Evolutionary conservation across 192 early-diverging fungal species (phyloP), one percentile per base, ranked within the genome.

Genomic region (Backusella tuberculispora): DNA sequence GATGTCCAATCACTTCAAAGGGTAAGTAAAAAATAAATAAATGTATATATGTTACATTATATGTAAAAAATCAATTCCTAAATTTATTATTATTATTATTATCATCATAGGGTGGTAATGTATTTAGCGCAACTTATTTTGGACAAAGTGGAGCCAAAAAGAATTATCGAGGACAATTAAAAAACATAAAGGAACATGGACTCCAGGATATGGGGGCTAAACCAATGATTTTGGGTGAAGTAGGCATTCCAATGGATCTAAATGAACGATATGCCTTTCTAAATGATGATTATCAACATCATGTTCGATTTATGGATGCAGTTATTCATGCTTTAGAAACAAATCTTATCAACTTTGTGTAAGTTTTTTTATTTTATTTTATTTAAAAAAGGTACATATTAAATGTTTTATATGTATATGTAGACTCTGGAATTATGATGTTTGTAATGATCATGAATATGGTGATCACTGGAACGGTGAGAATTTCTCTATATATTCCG

Each of bases 381-480:
- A 13, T 24, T n/a, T 46, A 44, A 19, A 41, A 2, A 40, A 19
- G 50, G 3, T 13, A 42, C 19, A 14, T 45, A 7, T 65, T 53
- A n/a, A 29, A 8, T 71, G 63, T 71, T 21, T 34, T 34, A 69
- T 67, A 43, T 29, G 60, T 37, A 26, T 42, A 21, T n/a, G 5
- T 77, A 89, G 88, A 2, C 80, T 95, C 17, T 95, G 94, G 94
- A 95, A 95, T 76, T 95, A 95, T 77, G 95, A 95, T 77, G 84
- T 93, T 10, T 81, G 81, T 41, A 95, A 95, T 53, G 92, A 94
- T 77, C 92, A 95, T 74, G 82, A 83, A 17, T 82, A 88, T 71
- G 94, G 94, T 8, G 94, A 95, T 76, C 91, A 93, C 64, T 95
- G 94, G 93, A 94, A 93, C 64, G 93, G 92, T 6, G 92, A 94